These are phyloP conservation scores for Thermochaetoides dissita DNA, from an alignment of 2,329 filamentous ascomycete genomes.

Conservation along the genomic window DNA sequence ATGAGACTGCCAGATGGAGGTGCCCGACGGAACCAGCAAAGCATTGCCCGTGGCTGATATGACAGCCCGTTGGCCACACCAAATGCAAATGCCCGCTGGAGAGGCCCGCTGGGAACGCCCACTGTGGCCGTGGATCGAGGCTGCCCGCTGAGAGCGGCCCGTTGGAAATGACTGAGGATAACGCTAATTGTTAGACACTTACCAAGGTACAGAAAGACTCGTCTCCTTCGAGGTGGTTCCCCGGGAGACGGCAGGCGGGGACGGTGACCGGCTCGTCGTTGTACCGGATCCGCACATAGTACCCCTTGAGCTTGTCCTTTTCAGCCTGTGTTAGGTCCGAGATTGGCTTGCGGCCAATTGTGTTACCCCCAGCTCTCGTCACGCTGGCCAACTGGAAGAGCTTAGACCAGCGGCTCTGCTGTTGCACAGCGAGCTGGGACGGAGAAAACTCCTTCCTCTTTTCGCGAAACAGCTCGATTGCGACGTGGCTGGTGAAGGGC, in stretches of 20 bases:
- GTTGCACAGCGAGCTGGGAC: slow-evolving; percentile 10
- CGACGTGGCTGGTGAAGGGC: slow-evolving; percentile 83
- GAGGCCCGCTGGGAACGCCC: too few species aligned
- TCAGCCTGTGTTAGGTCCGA: slow-evolving; percentile 42
- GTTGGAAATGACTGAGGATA: too few species aligned
- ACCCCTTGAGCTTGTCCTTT: slow-evolving; percentile 49
- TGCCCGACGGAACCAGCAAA: too few species aligned
- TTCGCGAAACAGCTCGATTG: slow-evolving; percentile 73
- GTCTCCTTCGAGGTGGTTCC: slow-evolving; percentile 77
- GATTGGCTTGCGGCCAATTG: slow-evolving; percentile 48
- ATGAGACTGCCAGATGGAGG: too few species aligned
- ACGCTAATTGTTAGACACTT: slow-evolving; percentile 20
- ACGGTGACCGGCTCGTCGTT: slow-evolving; percentile 74
- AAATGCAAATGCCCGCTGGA: too few species aligned
- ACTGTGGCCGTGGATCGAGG: too few species aligned
- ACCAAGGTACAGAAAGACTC: slow-evolving; percentile 82
- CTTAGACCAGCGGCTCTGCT: slow-evolving; percentile 18
- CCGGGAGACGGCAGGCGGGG: slow-evolving; percentile 61
- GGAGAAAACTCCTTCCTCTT: slow-evolving; percentile 23
- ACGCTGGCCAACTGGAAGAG: slow-evolving; percentile 18
- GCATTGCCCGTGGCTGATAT: too few species aligned
- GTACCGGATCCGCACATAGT: slow-evolving; percentile 82
- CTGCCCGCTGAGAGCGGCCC: too few species aligned
- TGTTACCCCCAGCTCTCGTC: slow-evolving; percentile 17
- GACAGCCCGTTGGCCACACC: too few species aligned